These are phyloP conservation scores for Backusella australiensis DNA, from an alignment of 192 early-diverging fungal species.

Conservation along the genomic window DNA sequence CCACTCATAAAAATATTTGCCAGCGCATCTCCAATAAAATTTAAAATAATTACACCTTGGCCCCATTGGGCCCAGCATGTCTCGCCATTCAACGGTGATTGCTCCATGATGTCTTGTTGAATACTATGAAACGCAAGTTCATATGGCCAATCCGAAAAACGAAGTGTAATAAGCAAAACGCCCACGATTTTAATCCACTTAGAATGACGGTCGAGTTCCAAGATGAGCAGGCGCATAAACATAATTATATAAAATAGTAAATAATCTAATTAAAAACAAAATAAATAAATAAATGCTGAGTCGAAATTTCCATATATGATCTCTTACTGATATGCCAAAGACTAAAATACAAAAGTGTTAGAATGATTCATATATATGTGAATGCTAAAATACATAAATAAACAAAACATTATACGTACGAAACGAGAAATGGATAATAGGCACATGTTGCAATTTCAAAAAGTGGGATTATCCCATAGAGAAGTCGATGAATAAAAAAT, in stretches of 20 bases:
- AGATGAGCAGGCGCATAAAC: constrained; percentile 21
- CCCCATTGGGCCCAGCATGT: constrained; percentile 26
- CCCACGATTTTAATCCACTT: constrained; percentile 19
- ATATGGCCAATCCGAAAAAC: constrained; percentile 29
- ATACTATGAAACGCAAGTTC: constrained; percentile 18
- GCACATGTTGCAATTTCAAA: constrained; percentile 26
- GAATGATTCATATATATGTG: neutral
- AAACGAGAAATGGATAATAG: constrained; percentile 20
- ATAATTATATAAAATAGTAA: constrained; percentile 27
- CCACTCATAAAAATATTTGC: constrained; percentile 34
- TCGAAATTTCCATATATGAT: neutral
- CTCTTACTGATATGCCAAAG: constrained; percentile 23
- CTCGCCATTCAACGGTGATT: constrained; percentile 1
- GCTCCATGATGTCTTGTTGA: constrained; percentile 3
- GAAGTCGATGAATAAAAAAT: constrained; percentile 18
- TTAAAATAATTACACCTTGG: constrained; percentile 28
- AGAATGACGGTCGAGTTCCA: constrained; percentile 8
- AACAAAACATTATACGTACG: constrained; percentile 14
- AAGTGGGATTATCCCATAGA: constrained; percentile 18
- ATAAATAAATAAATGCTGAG: neutral
- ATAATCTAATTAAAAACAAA: constrained; percentile 13
- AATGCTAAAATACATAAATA: neutral
- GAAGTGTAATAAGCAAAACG: constrained; percentile 15
- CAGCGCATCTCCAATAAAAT: constrained; percentile 30
- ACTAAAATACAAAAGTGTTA: neutral